These are phyloP conservation scores for Penicillium pulvis DNA, from an alignment of 495 filamentous ascomycete species.

Conservation along the genomic window DNA sequence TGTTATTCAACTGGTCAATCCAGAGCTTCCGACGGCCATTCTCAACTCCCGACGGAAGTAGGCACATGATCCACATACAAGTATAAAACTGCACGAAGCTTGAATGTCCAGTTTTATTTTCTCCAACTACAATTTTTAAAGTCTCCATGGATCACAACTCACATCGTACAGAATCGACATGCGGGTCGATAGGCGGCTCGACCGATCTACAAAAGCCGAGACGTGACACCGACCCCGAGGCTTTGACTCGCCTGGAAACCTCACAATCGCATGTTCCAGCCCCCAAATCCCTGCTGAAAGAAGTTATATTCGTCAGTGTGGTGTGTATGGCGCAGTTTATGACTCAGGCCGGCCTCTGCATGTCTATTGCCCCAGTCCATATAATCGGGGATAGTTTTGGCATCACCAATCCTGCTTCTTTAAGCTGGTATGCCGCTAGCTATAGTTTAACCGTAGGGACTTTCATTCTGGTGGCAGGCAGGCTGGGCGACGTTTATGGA, in stretches of 20 bases:
- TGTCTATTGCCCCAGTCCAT: slow-evolving; percentile 41
- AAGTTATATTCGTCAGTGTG: slow-evolving; percentile 44
- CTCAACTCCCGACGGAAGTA: too few relatives aligned
- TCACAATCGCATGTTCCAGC: slow-evolving; percentile 20
- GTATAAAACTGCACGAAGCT: too few relatives aligned
- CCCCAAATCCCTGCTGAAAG: slow-evolving; percentile 19
- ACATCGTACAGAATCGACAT: too few relatives aligned
- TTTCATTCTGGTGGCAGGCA: slow-evolving; percentile 64
- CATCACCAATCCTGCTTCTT: slow-evolving; percentile 33
- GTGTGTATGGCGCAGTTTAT: slow-evolving; percentile 51
- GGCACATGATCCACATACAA: too few relatives aligned
- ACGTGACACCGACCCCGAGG: slow-evolving; percentile 17
- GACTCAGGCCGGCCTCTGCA: slow-evolving; percentile 41
- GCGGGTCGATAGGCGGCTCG: neutral
- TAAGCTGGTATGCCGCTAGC: slow-evolving; percentile 52
- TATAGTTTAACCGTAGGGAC: slow-evolving; percentile 62
- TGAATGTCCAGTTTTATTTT: too few relatives aligned
- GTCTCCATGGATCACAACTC: too few relatives aligned
- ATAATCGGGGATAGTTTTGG: slow-evolving; percentile 51
- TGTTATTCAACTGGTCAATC: too few relatives aligned
- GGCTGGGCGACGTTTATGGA: slow-evolving; percentile 66
- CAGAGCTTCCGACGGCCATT: too few relatives aligned
- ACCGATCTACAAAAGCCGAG: slow-evolving; percentile 13
- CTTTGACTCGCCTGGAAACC: slow-evolving; percentile 19
- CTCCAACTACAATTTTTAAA: too few relatives aligned